Evolutionary conservation across 148 eudicot species (phyloP).

Genomic region (Chenopodium album): DNA sequence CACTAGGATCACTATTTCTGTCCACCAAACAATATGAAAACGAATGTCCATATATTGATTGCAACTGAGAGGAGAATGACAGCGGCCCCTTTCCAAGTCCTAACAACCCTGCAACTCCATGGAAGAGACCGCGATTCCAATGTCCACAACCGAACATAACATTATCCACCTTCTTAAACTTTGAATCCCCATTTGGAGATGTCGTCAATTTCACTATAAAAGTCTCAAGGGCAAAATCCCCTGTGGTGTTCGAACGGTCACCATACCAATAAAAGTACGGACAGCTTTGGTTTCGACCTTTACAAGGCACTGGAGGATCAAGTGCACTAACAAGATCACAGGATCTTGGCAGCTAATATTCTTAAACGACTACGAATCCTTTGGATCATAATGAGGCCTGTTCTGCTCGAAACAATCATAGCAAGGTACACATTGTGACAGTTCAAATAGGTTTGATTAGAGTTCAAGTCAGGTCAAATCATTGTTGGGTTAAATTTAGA

Average conservation of each 20-base stretch:
- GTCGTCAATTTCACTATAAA: slow-evolving; percentile 89
- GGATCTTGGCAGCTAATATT: slow-evolving; percentile 74
- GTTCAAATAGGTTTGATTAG: too few species aligned
- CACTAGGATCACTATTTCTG: slow-evolving; percentile 65
- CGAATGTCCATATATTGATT: slow-evolving; percentile 79
- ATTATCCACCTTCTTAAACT: slow-evolving; percentile 56
- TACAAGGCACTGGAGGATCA: slow-evolving; percentile 53
- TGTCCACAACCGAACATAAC: slow-evolving; percentile 98
- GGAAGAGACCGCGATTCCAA: slow-evolving; percentile 94
- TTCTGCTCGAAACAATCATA: slow-evolving; percentile 81
- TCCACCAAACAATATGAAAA: slow-evolving; percentile 93
- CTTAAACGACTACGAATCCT: slow-evolving; percentile 49
- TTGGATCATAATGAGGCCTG: slow-evolving; percentile 70
- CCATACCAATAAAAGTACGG: slow-evolving; percentile 97
- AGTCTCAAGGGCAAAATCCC: slow-evolving; percentile 82
- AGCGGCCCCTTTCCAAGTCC: slow-evolving; percentile 94
- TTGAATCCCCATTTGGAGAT: slow-evolving; percentile 36
- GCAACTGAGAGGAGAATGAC: slow-evolving; percentile 84
- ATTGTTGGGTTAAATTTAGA: too few species aligned
- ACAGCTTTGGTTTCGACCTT: slow-evolving; percentile 45
- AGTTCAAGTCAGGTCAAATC: too few species aligned
- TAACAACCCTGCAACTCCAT: slow-evolving; percentile 89
- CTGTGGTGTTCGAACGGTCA: slow-evolving; percentile 93
- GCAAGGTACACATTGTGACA: slow-evolving; percentile 69
- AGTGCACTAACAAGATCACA: slow-evolving; percentile 71